These are phyloP conservation scores for Capsella rubella DNA, from an alignment of 441 rosid species.

Conservation along the genomic window DNA sequence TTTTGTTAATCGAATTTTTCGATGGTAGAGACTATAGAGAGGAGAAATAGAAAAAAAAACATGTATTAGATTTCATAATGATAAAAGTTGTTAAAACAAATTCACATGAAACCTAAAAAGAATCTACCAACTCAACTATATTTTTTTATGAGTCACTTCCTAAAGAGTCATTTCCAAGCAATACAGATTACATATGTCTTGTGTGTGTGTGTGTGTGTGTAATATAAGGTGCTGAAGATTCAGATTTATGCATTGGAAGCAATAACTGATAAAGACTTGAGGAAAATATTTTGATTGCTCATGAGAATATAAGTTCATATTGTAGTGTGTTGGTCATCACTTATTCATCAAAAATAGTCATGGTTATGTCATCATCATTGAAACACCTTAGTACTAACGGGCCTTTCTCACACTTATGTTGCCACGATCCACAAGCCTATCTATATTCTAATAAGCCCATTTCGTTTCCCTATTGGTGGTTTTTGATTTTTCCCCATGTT, in stretches of 20 bases:
- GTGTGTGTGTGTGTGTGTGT: background rate
- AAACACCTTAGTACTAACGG: background rate
- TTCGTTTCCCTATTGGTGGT: background rate
- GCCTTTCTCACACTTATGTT: background rate
- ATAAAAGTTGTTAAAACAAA: conserved; percentile 14
- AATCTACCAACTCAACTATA: conserved; percentile 31
- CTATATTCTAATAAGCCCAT: background rate
- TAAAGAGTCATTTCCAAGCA: conserved; percentile 32
- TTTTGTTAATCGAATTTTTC: too few species aligned
- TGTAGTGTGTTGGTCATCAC: too few species aligned
- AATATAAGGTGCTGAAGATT: background rate
- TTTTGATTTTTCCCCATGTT: background rate
- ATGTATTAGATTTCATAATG: too few species aligned
- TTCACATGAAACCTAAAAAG: conserved; percentile 27
- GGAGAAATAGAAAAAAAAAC: too few species aligned
- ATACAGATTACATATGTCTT: background rate
- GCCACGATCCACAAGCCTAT: background rate
- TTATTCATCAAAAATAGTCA: background rate
- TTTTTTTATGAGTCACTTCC: conserved; percentile 26
- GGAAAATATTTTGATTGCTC: background rate
- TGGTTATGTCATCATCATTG: too few species aligned
- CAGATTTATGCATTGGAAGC: background rate
- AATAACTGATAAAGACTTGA: background rate
- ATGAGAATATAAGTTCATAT: background rate
- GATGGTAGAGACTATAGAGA: too few species aligned